Percentiles rank a stretch among this genome's conserved stretches.
Evolutionary conservation across 768 basidiomycete species (phyloP).

Genomic region (Melanogaster broomeanus): DNA sequence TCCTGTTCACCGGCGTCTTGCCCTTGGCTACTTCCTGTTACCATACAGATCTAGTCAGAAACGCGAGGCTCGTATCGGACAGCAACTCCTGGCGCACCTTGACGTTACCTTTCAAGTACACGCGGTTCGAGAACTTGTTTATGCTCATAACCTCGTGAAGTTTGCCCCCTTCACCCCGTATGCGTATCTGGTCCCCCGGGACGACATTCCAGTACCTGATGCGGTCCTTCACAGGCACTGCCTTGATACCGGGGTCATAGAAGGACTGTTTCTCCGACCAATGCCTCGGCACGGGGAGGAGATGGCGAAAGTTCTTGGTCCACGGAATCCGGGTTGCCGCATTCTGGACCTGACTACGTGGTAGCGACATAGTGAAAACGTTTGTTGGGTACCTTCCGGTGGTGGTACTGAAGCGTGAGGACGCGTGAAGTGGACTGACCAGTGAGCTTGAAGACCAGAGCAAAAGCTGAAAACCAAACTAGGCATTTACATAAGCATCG

Average conservation of each 20-base stretch:
- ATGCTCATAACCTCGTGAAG: slow-evolving; percentile 74
- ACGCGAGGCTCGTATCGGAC: neutral
- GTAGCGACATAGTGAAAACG: slow-evolving; percentile 25
- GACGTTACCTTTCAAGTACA: slow-evolving; percentile 52
- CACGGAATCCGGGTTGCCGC: slow-evolving; percentile 55
- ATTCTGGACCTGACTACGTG: slow-evolving; percentile 39
- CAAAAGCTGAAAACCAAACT: too few species aligned
- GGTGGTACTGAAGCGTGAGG: too few species aligned
- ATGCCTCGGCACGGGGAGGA: slow-evolving; percentile 59
- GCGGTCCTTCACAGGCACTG: slow-evolving; percentile 62
- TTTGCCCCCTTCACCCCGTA: slow-evolving; percentile 63
- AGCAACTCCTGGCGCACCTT: slow-evolving; percentile 24
- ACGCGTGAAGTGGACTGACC: too few species aligned
- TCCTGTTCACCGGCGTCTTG: slow-evolving; percentile 30
- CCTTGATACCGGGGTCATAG: slow-evolving; percentile 47
- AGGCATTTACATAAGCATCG: too few species aligned
- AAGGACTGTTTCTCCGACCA: slow-evolving; percentile 48
- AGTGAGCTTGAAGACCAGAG: neutral
- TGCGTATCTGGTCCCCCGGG: slow-evolving; percentile 76
- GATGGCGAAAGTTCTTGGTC: slow-evolving; percentile 69
- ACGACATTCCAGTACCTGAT: slow-evolving; percentile 89
- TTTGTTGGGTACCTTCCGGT: neutral
- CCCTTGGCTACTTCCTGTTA: slow-evolving; percentile 19
- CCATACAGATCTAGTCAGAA: slow-evolving; percentile 1
- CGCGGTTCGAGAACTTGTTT: slow-evolving; percentile 69